A percentile compares a stretch with the other conserved stretches of the same genome.
Conservation (phyloP, 768 basidiomycete genomes). For the Krasilnikovozyma curviuscula region DNA sequence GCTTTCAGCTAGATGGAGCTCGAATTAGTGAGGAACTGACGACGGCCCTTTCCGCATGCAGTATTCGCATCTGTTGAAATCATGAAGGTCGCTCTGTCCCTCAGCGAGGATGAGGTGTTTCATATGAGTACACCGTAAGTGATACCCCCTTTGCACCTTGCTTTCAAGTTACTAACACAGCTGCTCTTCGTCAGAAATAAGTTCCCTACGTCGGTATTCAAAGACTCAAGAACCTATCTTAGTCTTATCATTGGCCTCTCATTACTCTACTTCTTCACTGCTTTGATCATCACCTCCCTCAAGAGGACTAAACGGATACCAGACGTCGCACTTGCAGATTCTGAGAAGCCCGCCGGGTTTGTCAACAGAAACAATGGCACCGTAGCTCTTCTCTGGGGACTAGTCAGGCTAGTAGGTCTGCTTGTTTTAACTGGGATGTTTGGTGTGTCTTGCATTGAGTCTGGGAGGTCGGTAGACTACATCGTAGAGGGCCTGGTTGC, state of each 20-base stretch:
- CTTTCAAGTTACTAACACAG: too few relatives aligned
- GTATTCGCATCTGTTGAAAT: too few relatives aligned
- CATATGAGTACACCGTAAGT: too few relatives aligned
- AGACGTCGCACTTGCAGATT: not conserved
- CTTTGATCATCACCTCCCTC: slow-evolving; percentile 3
- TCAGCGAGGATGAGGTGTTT: too few relatives aligned
- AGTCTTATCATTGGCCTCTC: not conserved
- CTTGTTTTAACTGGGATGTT: not conserved
- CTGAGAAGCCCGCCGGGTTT: slow-evolving; percentile 1
- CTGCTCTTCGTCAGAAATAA: too few relatives aligned
- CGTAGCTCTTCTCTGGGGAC: slow-evolving; percentile 2
- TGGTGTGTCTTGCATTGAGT: not conserved
- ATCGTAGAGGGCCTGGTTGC: not conserved
- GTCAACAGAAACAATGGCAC: slow-evolving; percentile 4
- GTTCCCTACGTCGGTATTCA: not conserved
- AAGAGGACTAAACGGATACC: not conserved
- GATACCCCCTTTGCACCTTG: too few relatives aligned
- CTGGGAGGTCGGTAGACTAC: not conserved
- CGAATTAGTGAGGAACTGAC: too few relatives aligned
- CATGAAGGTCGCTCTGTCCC: too few relatives aligned
- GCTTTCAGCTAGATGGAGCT: too few relatives aligned
- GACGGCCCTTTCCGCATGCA: too few relatives aligned
- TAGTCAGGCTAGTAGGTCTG: slow-evolving; percentile 1
- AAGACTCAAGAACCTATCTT: slow-evolving; percentile 2
- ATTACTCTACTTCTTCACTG: not conserved